A percentile compares a stretch with the other conserved stretches of the same genome.
Evolutionary conservation across 768 basidiomycete species (phyloP).

Genomic region (Paxillus ammoniavirescens): DNA sequence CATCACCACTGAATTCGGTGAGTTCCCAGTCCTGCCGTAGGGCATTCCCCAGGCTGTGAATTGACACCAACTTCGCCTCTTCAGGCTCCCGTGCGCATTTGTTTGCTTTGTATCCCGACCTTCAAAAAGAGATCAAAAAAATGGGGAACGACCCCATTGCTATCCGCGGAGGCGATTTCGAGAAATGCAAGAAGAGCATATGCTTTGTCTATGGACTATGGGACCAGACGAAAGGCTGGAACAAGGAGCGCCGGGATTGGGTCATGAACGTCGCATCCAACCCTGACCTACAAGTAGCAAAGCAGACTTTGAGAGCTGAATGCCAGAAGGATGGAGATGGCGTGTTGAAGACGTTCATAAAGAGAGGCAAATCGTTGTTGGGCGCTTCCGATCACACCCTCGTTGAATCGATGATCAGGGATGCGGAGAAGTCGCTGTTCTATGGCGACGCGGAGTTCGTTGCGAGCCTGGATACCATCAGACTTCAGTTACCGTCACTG

Average conservation of each 20-base stretch:
- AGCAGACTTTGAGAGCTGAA: neutral
- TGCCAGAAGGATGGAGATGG: neutral
- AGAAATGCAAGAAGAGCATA: neutral
- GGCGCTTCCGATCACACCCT: neutral
- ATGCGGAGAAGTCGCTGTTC: neutral
- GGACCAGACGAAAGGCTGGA: neutral
- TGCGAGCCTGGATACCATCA: neutral
- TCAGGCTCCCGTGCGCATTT: neutral
- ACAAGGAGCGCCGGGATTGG: neutral
- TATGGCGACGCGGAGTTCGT: neutral
- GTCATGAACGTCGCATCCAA: neutral
- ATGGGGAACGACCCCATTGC: neutral
- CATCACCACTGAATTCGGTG: neutral
- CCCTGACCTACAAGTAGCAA: neutral
- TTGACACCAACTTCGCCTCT: neutral
- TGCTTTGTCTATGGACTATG: neutral
- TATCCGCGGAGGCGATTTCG: neutral
- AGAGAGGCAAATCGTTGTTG: neutral
- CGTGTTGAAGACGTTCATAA: neutral
- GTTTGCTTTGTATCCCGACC: neutral
- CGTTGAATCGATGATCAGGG: neutral
- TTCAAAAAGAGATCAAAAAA: neutral
- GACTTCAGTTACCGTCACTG: neutral
- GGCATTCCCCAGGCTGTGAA: neutral
- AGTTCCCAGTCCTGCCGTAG: neutral